These are phyloP conservation scores for Astragalus membranaceus DNA, from an alignment of 306 rosid species.

Conservation along the genomic window DNA sequence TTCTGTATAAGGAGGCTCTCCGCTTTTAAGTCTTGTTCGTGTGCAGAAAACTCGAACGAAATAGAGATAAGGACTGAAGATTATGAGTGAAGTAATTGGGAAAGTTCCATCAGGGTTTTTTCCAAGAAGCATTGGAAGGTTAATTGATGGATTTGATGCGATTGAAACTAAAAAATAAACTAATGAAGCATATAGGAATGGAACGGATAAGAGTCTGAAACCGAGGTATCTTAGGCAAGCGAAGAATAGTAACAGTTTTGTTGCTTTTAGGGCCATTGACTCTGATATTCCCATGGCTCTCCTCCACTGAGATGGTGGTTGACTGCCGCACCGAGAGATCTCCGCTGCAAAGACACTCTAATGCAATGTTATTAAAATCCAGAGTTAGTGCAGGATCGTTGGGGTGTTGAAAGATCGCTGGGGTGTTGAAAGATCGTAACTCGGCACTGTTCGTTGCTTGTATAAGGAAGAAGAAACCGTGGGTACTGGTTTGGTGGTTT, in stretches of 20 bases:
- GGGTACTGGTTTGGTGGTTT: too few relatives aligned
- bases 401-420: too few relatives aligned
- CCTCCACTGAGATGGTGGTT: too few relatives aligned
- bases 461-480: too few relatives aligned
- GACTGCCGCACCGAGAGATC: too few relatives aligned
- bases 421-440: too few relatives aligned
- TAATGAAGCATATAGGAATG: slow-evolving; percentile 61
- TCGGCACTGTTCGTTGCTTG: too few relatives aligned
- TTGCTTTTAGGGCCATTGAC: slow-evolving; percentile 56
- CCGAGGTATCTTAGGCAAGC: slow-evolving; percentile 39
- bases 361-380: too few relatives aligned
- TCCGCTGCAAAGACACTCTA: too few relatives aligned
- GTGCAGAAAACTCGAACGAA: slow-evolving; percentile 63
- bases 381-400: too few relatives aligned
- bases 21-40: slow-evolving; percentile 45
- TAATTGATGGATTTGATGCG: slow-evolving; percentile 63
- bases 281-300: slow-evolving; percentile 46
- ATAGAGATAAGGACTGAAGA: slow-evolving; percentile 72
- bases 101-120: slow-evolving; percentile 67
- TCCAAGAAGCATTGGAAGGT: slow-evolving; percentile 73
- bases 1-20: slow-evolving; percentile 52
- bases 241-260: slow-evolving; percentile 31
- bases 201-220: slow-evolving; percentile 40
- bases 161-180: slow-evolving; percentile 49
- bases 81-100: slow-evolving; percentile 47